phyloP scores from a whole-genome alignment of 306 rosid species.

The Betula pendula region DNA sequence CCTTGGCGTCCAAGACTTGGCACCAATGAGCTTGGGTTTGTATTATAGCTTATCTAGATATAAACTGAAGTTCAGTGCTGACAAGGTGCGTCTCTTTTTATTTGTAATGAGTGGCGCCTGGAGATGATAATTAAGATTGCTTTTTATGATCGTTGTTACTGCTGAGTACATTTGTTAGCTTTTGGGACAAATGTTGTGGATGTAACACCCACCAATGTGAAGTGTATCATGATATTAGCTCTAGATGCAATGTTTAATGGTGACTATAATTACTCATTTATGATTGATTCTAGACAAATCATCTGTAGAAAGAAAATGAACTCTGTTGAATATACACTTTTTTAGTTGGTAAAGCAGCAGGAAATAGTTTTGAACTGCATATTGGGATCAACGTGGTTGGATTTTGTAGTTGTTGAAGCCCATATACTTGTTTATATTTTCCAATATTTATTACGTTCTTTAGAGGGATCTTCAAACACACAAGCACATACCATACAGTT shows the following conservation, averaged over 20 bases:
- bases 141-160: neutral
- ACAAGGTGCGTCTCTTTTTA: slow-evolving; percentile 56
- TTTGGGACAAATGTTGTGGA: neutral
- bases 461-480: slow-evolving; percentile 94
- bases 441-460: too few species aligned
- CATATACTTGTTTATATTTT: too few species aligned
- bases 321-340: too few species aligned
- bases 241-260: neutral
- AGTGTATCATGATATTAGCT: neutral
- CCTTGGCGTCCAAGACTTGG: slow-evolving; percentile 82
- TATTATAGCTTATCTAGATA: slow-evolving; percentile 91
- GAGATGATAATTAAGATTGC: neutral
- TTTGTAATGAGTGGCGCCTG: neutral
- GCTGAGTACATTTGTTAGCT: neutral
- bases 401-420: too few species aligned
- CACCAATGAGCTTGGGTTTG: slow-evolving; percentile 95
- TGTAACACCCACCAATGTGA: neutral
- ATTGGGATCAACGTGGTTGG: neutral
- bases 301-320: too few species aligned
- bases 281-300: too few species aligned
- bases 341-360: neutral
- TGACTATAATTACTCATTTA: too few species aligned
- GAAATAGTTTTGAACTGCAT: neutral
- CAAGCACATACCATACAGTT: slow-evolving; percentile 98
- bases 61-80: slow-evolving; percentile 92